Evolutionary conservation across 2,329 filamentous ascomycete species (phyloP), one percentile per base, ranked within the genome.

Genomic region (Juglanconis oblonga): DNA sequence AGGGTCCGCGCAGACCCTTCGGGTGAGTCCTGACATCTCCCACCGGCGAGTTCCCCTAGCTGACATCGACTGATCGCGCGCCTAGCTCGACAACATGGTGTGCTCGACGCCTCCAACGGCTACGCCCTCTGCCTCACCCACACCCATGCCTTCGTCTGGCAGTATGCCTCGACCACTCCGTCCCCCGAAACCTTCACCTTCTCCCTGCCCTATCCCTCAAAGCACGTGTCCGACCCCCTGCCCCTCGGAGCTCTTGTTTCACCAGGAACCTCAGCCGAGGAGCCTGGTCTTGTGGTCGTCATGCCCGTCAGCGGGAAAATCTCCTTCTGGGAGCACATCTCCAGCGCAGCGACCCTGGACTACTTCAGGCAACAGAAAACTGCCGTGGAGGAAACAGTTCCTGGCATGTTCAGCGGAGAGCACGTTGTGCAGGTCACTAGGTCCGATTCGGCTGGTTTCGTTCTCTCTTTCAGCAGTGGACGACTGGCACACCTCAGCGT

Each of bases 241-340:
- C 94, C 95, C 1, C 81, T 97, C 44, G 95, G 92, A 57, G 86
- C 90, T 17, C 83, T 99, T 55, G 88, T 97, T 6, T 88, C 90
- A 0, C 88, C 90, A 53, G 90, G 91, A 5, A 87, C 90, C 10
- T 87, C 88, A 4, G 86, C 85, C n/a, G 85, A 86, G 52, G 90
- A 96, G 67, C 89, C 93, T 38, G 95, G 95, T 2, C 81, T 99
- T 42, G 86, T 99, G 33, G 84, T 97, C 42, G 82, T 98, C 42
- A 91, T 94, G 77, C 90, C 94, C 11, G 85, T 85, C 17, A 92
- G 83, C 52, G 95, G 95, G 55, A 93, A 88, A 73, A 86, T 98
- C 55, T 88, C 91, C 49, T 98, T 95, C 73, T 98, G 95, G 92
- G 95, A 98, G 72, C 96, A 92, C 44, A 90, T 98, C 64, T 92